Base-by-base conservation (phyloP, 2,329 filamentous ascomycete genomes). In the Trichophyton verrucosum region DNA sequence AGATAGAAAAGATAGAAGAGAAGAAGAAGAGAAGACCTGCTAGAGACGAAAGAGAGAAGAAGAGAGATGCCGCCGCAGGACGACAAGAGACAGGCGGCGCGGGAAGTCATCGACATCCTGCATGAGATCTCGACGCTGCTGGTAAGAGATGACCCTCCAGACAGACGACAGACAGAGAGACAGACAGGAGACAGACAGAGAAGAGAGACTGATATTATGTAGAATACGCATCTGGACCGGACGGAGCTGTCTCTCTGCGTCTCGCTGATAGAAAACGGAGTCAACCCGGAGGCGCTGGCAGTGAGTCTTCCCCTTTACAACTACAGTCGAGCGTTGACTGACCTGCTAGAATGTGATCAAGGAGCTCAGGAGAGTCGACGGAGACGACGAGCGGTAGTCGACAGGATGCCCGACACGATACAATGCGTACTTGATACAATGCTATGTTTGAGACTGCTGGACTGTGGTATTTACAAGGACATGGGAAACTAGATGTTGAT, bases 221-320 rank as follows among this genome's bases (percentile, higher is more conserved):
- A 97, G 92, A 96, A 97, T 76, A 96, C 92, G 64, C 84, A 95
- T 65, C 85, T 99, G 53, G 91, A 96, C 74, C 86, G 92, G 36
- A 87, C 91, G 60, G 91, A 91, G 20, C 80, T 99, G 17, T 96
- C 91, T 2, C 89, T 96, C 64, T 99, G 94, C 75, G 92, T 97
- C 63, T 96, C 91, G 60, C 82, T 99, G 74, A 95, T 99, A 67
- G 94, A 99, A 75, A 96, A 96, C 70, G 94, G 94, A 13, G 90
- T 97, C 33, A 96, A 96, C 71, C 94, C 94, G 0, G 92, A 97
- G 73, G 94, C 92, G 0, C 79, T 99, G 36, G 91, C 92, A 24
- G 94, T 97, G 81, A 70, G 62, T 40, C 47, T 27, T 58, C 3
- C 22, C 9, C 9, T 53, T 13, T 17, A 33, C 7, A 27, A 11